These are phyloP conservation scores for Cerioporus squamosus DNA, from an alignment of 1,284 basidiomycete genomes.

Conservation along the genomic window DNA sequence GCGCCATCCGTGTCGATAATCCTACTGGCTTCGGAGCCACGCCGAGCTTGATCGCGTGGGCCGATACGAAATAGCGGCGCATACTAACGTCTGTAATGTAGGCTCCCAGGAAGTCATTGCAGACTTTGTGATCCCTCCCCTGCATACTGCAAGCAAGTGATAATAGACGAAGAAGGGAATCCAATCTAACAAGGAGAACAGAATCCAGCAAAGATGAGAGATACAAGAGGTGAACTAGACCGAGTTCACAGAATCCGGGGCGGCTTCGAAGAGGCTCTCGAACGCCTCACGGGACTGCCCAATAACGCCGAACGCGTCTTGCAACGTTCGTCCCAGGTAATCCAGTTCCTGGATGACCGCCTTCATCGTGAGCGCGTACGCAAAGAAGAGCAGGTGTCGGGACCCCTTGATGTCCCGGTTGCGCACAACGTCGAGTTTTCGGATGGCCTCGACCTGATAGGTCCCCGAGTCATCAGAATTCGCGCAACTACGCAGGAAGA, in stretches of 20 bases:
- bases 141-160: too few relatives aligned
- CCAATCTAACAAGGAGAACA: too few relatives aligned
- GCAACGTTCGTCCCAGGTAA: constrained; percentile 74
- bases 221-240: neutral
- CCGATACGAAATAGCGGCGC: too few relatives aligned
- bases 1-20: too few relatives aligned
- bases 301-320: constrained; percentile 89
- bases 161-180: too few relatives aligned
- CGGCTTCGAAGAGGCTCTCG: constrained; percentile 37
- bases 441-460: constrained; percentile 76
- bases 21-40: too few relatives aligned
- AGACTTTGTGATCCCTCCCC: too few relatives aligned
- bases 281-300: constrained; percentile 53
- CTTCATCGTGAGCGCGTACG: constrained; percentile 92
- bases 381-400: constrained; percentile 89
- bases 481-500: too few relatives aligned
- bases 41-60: too few relatives aligned
- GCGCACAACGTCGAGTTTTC: constrained; percentile 84
- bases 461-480: neutral
- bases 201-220: too few relatives aligned
- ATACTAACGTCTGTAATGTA: too few relatives aligned
- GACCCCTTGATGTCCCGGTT: constrained; percentile 76
- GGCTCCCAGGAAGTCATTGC: too few relatives aligned
- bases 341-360: constrained; percentile 90
- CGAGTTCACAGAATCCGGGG: neutral